Evolutionary conservation across 371 early-diverging fungal species (phyloP).

Genomic region (Chytridium lagenaria): DNA sequence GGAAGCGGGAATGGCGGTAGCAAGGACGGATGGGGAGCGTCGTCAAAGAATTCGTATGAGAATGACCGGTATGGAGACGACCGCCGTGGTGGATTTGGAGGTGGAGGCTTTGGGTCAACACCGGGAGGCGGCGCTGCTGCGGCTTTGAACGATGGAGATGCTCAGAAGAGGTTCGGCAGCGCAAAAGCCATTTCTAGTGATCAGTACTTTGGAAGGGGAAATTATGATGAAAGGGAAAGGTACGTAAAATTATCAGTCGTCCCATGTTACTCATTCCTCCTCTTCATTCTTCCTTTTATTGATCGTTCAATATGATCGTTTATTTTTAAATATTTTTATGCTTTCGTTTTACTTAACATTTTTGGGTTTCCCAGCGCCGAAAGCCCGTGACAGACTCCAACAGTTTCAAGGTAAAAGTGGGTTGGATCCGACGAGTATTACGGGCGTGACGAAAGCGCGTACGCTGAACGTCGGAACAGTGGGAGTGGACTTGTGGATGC

Average conservation of each 20-base stretch:
- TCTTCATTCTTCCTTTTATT: too few species aligned
- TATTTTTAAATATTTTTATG: too few species aligned
- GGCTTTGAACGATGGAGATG: slow-evolving; percentile 42
- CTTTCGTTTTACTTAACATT: slow-evolving; percentile 6
- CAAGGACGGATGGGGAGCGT: slow-evolving; percentile 27
- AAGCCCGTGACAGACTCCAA: slow-evolving; percentile 65
- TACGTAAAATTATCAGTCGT: too few species aligned
- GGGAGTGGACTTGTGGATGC: slow-evolving; percentile 49
- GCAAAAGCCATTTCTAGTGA: slow-evolving; percentile 87
- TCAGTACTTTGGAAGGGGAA: slow-evolving; percentile 86
- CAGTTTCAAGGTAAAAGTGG: slow-evolving; percentile 75
- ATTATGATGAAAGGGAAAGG: slow-evolving; percentile 58
- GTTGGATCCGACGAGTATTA: slow-evolving; percentile 83
- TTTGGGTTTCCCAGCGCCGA: slow-evolving; percentile 56
- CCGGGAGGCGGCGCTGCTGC: not conserved
- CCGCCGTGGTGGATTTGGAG: slow-evolving; percentile 53
- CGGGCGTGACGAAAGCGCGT: slow-evolving; percentile 46
- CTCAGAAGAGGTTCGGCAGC: slow-evolving; percentile 64
- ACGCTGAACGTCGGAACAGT: slow-evolving; percentile 34
- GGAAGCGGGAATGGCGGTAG: slow-evolving; percentile 10
- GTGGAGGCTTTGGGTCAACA: slow-evolving; percentile 23
- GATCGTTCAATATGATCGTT: too few species aligned
- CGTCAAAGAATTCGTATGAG: not conserved
- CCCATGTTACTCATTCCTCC: too few species aligned
- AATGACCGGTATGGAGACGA: slow-evolving; percentile 20